Conservation (phyloP, 148 eudicot genomes). For the Dysphania ambrosioides region DNA sequence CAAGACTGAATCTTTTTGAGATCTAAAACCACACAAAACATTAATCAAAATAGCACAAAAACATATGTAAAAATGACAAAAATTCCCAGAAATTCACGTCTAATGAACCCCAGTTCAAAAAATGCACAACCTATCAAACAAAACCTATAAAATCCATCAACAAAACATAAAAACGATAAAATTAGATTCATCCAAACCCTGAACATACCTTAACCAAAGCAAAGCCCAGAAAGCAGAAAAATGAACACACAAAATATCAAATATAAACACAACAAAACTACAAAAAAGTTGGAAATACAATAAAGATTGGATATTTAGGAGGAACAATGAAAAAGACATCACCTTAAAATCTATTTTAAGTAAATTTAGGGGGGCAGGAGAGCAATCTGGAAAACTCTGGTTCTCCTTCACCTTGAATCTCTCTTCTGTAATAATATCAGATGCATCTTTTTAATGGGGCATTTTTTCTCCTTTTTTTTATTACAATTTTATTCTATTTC, state of each 20-base stretch:
- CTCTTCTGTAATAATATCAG: neutral
- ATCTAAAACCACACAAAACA: conserved; percentile 12
- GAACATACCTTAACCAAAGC: neutral
- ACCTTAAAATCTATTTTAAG: conserved; percentile 9
- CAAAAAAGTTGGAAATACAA: neutral
- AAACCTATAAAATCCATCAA: neutral
- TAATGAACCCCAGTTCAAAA: neutral
- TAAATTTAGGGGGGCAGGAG: neutral
- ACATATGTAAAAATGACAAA: neutral
- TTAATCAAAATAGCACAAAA: too few relatives aligned
- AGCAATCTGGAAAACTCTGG: conserved; percentile 15
- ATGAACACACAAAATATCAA: neutral
- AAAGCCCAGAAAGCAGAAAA: neutral
- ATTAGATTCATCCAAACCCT: neutral
- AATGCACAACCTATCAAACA: neutral
- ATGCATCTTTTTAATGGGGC: too few relatives aligned
- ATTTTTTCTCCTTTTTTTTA: too few relatives aligned
- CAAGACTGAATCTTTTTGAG: neutral
- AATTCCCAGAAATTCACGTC: too few relatives aligned
- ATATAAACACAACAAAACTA: neutral
- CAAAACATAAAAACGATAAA: neutral
- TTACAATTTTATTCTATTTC: too few relatives aligned
- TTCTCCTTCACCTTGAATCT: conserved; percentile 11
- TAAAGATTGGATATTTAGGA: neutral
- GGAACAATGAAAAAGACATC: neutral